A percentile compares a stretch with the other conserved stretches of the same genome.
These are phyloP conservation scores for Beauveria rudraprayagi DNA, from an alignment of 2,329 filamentous ascomycete species.

Conservation along the genomic window DNA sequence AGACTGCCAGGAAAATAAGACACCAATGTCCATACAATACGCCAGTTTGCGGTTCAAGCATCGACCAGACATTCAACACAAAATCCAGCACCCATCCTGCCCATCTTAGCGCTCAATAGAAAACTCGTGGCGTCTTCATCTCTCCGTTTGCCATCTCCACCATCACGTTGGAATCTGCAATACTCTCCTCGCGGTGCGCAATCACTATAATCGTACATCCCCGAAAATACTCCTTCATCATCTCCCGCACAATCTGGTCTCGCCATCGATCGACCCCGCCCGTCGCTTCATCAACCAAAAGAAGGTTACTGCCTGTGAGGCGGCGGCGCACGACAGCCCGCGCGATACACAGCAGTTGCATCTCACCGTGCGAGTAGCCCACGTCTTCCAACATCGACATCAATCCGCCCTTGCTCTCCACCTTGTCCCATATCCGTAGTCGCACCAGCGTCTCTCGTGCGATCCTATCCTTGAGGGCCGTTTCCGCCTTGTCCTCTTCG, in stretches of 20 bases:
- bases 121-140: background rate
- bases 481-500: background rate
- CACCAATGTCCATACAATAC: too few species aligned
- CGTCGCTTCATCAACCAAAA: constrained; percentile 3
- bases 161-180: background rate
- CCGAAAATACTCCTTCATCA: constrained; percentile 4
- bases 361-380: constrained; percentile 5
- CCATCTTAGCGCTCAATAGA: background rate
- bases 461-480: background rate
- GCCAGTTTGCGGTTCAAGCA: too few species aligned
- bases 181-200: background rate
- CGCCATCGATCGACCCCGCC: background rate
- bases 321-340: background rate
- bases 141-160: background rate
- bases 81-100: too few species aligned
- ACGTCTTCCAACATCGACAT: background rate
- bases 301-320: background rate
- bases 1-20: too few species aligned
- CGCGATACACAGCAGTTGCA: constrained; percentile 4
- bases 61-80: too few species aligned
- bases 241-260: background rate
- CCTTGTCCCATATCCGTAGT: background rate
- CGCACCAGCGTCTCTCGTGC: background rate
- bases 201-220: background rate
- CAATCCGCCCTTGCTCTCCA: background rate